phyloP scores from a whole-genome alignment of 1,139 yeast genomes.

The Suhomyces anneliseae region DNA sequence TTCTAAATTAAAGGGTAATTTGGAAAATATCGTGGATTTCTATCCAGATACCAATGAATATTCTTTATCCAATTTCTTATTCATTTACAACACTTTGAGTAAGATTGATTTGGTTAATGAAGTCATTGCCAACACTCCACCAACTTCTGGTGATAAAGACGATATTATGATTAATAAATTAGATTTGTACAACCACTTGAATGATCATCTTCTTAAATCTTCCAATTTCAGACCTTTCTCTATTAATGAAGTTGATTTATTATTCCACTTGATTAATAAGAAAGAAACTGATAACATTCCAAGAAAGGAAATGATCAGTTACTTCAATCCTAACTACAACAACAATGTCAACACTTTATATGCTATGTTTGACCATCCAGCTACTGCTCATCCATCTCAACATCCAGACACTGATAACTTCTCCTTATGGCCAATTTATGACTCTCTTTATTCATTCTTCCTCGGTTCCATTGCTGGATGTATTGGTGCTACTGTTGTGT shows the following conservation, averaged over 20 bases:
- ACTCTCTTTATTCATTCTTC: constrained; percentile 82
- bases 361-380: constrained; percentile 45
- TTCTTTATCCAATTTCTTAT: constrained; percentile 45
- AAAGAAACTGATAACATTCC: constrained; percentile 45
- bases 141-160: constrained; percentile 43
- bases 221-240: constrained; percentile 53
- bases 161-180: constrained; percentile 45
- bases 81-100: constrained; percentile 44
- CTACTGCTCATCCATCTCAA: constrained; percentile 27
- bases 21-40: constrained; percentile 38
- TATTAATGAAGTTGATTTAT: constrained; percentile 44
- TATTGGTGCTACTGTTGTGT: constrained; percentile 96
- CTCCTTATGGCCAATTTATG: constrained; percentile 63
- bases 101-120: constrained; percentile 57
- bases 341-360: constrained; percentile 37
- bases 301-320: constrained; percentile 52
- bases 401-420: constrained; percentile 38
- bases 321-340: constrained; percentile 47
- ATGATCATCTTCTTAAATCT: constrained; percentile 52
- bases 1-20: constrained; percentile 36
- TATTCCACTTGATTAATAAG: constrained; percentile 50
- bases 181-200: constrained; percentile 47
- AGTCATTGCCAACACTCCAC: constrained; percentile 58
- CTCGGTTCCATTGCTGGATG: constrained; percentile 97
- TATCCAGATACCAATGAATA: constrained; percentile 34